Percentiles rank a stretch among this genome's conserved stretches.
phyloP scores from a whole-genome alignment of 768 basidiomycete species.

The Auricularia auricula-judae region DNA sequence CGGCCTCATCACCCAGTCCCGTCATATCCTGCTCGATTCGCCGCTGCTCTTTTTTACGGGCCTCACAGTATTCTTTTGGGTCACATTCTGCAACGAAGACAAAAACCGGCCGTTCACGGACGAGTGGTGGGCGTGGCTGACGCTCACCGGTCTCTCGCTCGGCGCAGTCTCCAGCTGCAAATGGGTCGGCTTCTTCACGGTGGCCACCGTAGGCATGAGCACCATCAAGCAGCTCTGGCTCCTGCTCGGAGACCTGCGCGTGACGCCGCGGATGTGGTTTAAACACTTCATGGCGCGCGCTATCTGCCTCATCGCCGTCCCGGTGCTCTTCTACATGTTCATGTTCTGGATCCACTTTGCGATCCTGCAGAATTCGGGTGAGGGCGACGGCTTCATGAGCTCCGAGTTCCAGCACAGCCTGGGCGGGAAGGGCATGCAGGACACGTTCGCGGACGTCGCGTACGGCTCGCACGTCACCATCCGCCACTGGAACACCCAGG shows the following conservation, averaged over 20 bases:
- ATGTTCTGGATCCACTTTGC: conserved; percentile 96
- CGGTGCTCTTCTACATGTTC: conserved; percentile 82
- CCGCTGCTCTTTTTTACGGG: conserved; percentile 98
- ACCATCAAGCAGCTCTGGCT: conserved; percentile 83
- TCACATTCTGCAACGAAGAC: conserved; percentile 86
- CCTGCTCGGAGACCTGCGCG: conserved; percentile 75
- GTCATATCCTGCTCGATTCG: conserved; percentile 94
- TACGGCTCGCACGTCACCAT: conserved; percentile 75
- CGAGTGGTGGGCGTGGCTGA: conserved; percentile 89
- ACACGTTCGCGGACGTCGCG: conserved; percentile 79
- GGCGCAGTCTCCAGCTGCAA: conserved; percentile 93
- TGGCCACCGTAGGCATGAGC: conserved; percentile 82
- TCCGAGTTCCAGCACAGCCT: conserved; percentile 97
- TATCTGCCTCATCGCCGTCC: conserved; percentile 78
- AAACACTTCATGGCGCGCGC: conserved; percentile 85
- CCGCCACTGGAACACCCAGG: conserved; percentile 92
- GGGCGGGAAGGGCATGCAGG: conserved; percentile 77
- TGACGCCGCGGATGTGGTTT: conserved; percentile 64
- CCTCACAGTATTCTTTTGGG: conserved; percentile 77
- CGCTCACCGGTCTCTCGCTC: conserved; percentile 75
- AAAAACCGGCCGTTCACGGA: conserved; percentile 71
- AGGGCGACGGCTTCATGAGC: conserved; percentile 99
- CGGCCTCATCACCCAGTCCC: conserved; percentile 87
- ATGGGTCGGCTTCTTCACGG: conserved; percentile 98
- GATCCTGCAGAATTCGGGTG: conserved; percentile 80